phyloP scores from a whole-genome alignment of 768 basidiomycete species.

The Boletus rubescentipes region DNA sequence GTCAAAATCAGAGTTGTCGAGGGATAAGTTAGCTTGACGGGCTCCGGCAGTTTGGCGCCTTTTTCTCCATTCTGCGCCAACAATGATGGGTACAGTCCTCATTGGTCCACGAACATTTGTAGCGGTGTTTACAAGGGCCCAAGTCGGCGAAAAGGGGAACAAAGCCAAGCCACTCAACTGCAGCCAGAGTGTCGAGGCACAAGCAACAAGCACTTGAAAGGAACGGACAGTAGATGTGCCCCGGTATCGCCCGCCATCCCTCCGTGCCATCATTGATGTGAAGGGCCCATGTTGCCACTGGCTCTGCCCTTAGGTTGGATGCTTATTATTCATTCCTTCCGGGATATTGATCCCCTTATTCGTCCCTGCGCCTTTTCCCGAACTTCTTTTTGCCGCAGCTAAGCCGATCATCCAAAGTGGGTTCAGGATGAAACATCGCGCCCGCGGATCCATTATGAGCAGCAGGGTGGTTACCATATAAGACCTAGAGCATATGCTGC shows the following conservation, averaged over 20 bases:
- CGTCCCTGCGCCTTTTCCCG: constrained; percentile 18
- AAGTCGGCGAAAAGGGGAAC: constrained; percentile 5
- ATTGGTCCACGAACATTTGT: constrained; percentile 19
- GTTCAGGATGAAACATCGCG: constrained; percentile 20
- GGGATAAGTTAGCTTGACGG: constrained; percentile 6
- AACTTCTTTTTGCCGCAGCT: constrained; percentile 21
- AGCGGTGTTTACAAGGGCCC: constrained; percentile 12
- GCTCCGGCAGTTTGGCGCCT: constrained; percentile 3
- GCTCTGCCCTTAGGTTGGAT: neutral
- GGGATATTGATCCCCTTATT: constrained; percentile 11
- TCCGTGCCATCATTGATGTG: constrained; percentile 14
- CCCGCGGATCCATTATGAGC: constrained; percentile 26
- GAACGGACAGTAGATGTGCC: neutral
- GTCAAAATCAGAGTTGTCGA: constrained; percentile 29
- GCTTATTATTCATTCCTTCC: constrained; percentile 17
- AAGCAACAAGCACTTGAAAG: neutral
- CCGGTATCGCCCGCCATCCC: constrained; percentile 23
- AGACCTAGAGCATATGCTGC: constrained; percentile 3
- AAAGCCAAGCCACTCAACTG: neutral
- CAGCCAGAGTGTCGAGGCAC: neutral
- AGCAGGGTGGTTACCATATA: constrained; percentile 21
- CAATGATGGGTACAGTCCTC: neutral
- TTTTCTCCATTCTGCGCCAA: neutral
- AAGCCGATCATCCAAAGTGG: constrained; percentile 21
- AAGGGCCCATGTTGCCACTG: constrained; percentile 1